phyloP scores from a whole-genome alignment of 345 rosid genomes.

The Erysimum cheiranthoides region DNA sequence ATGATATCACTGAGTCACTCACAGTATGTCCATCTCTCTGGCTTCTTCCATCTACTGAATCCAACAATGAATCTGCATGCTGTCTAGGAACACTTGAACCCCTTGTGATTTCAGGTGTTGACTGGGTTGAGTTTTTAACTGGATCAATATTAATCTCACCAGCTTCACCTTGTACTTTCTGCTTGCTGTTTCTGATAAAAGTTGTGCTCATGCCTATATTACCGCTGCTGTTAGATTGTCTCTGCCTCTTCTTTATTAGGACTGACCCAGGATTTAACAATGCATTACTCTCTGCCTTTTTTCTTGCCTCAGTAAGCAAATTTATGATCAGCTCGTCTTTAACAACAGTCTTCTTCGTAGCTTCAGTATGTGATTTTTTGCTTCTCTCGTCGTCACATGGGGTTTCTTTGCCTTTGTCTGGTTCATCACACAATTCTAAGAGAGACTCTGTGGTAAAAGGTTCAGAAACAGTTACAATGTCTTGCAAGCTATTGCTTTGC shows the following conservation, averaged over 20 bases:
- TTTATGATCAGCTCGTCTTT: constrained; percentile 42
- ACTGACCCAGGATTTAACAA: constrained; percentile 40
- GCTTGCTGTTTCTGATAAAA: constrained; percentile 37
- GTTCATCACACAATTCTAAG: constrained; percentile 48
- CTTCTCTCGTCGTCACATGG: constrained; percentile 36
- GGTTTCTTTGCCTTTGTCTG: constrained; percentile 38
- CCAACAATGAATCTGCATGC: constrained; percentile 38
- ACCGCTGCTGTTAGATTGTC: constrained; percentile 27
- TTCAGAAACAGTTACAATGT: constrained; percentile 38
- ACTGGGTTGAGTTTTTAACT: constrained; percentile 23
- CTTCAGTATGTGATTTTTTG: constrained; percentile 33
- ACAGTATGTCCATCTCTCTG: constrained; percentile 33
- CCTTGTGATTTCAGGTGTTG: constrained; percentile 31
- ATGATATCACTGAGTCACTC: constrained; percentile 37
- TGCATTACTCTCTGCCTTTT: constrained; percentile 43
- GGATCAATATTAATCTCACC: constrained; percentile 24
- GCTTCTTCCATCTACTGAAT: constrained; percentile 21
- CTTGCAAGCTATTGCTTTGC: constrained; percentile 30
- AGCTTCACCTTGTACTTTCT: constrained; percentile 46
- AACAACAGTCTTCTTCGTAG: constrained; percentile 46
- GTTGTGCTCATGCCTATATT: constrained; percentile 38
- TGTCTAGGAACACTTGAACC: constrained; percentile 37
- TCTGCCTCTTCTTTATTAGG: constrained; percentile 41
- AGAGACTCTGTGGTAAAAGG: constrained; percentile 52
- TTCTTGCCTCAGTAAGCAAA: constrained; percentile 39